These are phyloP conservation scores for Allodekkera sacchari DNA, from an alignment of 805 yeast species.

Conservation along the genomic window DNA sequence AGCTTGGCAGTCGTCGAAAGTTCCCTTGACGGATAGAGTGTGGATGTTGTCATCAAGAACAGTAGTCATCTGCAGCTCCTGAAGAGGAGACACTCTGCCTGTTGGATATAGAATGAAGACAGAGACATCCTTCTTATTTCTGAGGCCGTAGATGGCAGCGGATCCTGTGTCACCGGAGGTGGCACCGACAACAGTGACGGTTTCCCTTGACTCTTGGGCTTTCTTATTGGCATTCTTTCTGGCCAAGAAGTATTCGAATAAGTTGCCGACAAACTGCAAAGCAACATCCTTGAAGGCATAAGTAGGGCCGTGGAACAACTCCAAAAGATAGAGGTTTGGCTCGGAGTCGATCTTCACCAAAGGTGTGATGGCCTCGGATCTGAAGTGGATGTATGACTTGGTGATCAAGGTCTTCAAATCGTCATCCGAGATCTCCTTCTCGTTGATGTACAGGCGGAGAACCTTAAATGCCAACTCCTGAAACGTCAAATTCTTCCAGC, in stretches of 20 bases:
- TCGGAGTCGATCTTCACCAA: slow-evolving; percentile 44
- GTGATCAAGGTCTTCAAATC: slow-evolving; percentile 58
- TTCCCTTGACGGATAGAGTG: slow-evolving; percentile 89
- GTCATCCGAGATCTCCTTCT: slow-evolving; percentile 60
- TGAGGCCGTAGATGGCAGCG: slow-evolving; percentile 95
- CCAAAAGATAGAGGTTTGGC: slow-evolving; percentile 66
- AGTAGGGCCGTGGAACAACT: slow-evolving; percentile 98
- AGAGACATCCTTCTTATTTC: slow-evolving; percentile 96
- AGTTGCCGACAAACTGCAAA: slow-evolving; percentile 92
- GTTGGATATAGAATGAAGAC: slow-evolving; percentile 96
- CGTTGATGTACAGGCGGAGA: slow-evolving; percentile 67
- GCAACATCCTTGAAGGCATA: slow-evolving; percentile 99
- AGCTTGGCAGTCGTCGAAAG: slow-evolving; percentile 98
- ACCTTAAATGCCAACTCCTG: slow-evolving; percentile 83
- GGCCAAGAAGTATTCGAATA: slow-evolving; percentile 83
- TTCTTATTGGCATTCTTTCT: slow-evolving; percentile 55
- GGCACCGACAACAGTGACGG: slow-evolving; percentile 95
- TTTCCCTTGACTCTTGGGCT: slow-evolving; percentile 53
- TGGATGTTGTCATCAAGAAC: slow-evolving; percentile 90
- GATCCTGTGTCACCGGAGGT: slow-evolving; percentile 99
- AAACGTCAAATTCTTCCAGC: slow-evolving; percentile 72
- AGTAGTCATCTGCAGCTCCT: slow-evolving; percentile 98
- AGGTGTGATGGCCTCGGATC: slow-evolving; percentile 86
- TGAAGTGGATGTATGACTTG: slow-evolving; percentile 84
- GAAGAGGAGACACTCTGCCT: slow-evolving; percentile 95